Evolutionary conservation across 139 green algal genomes (phyloP).

Genomic region (Volvox reticuliferus): DNA sequence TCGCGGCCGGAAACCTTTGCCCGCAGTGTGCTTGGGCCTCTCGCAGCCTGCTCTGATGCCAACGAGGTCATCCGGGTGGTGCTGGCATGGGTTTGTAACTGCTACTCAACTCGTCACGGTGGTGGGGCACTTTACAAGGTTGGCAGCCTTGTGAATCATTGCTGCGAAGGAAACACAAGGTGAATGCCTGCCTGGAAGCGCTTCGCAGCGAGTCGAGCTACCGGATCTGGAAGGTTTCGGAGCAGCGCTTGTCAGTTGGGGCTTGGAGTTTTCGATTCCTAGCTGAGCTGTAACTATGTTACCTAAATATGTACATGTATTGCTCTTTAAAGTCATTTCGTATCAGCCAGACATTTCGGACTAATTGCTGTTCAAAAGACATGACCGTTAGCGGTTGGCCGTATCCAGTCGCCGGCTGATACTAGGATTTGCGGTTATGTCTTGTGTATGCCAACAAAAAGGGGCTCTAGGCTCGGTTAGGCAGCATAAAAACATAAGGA

Average conservation of each 20-base stretch:
- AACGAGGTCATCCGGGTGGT: background rate
- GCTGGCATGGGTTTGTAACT: constrained; percentile 35
- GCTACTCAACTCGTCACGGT: background rate
- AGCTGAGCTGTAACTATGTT: no score
- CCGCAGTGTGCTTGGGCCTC: background rate
- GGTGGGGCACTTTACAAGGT: constrained; percentile 27
- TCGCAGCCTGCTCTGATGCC: background rate
- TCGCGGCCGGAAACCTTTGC: background rate
- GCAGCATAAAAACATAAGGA: background rate
- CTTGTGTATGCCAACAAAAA: no score
- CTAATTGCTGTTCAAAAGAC: no score
- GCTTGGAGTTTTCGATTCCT: background rate
- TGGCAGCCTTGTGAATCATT: constrained; percentile 37
- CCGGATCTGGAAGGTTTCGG: background rate
- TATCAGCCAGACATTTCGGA: no score
- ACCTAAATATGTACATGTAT: no score
- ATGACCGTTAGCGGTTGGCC: no score
- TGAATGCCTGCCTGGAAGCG: background rate
- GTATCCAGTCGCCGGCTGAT: no score
- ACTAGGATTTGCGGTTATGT: no score
- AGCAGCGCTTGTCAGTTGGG: background rate
- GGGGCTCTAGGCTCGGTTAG: no score
- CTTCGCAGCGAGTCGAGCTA: no score
- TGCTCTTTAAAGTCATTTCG: no score
- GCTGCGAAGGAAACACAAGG: constrained; percentile 42